Evolutionary conservation across 164 flowering plant genomes (phyloP).

Genomic region (Dillenia turbinata): DNA sequence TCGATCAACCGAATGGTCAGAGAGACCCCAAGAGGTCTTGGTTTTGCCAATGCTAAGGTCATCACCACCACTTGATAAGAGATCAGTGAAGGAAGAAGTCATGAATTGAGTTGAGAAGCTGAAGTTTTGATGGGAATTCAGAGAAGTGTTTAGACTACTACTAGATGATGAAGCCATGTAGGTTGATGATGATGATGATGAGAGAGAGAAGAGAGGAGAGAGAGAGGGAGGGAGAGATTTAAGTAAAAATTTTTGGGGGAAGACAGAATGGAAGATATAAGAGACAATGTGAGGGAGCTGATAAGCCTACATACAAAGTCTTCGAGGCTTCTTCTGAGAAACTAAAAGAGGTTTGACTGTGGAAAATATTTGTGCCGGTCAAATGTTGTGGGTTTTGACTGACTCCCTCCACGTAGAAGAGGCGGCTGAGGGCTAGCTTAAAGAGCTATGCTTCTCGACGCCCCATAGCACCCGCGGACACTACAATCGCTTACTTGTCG

Average conservation of each 20-base stretch:
- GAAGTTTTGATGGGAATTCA: conserved; percentile 11
- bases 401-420: neutral
- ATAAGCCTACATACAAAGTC: neutral
- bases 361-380: conserved; percentile 41
- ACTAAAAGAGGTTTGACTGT: conserved; percentile 44
- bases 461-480: no score
- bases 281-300: neutral
- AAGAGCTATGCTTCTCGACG: no score
- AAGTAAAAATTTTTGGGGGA: neutral
- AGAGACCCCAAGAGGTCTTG: conserved; percentile 20
- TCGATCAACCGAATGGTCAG: conserved; percentile 18
- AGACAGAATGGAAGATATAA: neutral
- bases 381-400: conserved; percentile 56
- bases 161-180: conserved; percentile 28
- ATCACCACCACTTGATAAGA: conserved; percentile 15
- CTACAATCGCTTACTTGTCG: no score
- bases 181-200: neutral
- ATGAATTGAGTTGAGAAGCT: conserved; percentile 28
- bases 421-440: conserved; percentile 18
- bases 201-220: conserved; percentile 7
- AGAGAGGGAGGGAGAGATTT: neutral
- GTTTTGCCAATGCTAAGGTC: conserved; percentile 5
- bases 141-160: conserved; percentile 15
- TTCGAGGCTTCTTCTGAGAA: conserved; percentile 32
- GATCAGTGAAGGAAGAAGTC: conserved; percentile 27